phyloP scores from a whole-genome alignment of 179 eudicot species.

The Silene coronaria region DNA sequence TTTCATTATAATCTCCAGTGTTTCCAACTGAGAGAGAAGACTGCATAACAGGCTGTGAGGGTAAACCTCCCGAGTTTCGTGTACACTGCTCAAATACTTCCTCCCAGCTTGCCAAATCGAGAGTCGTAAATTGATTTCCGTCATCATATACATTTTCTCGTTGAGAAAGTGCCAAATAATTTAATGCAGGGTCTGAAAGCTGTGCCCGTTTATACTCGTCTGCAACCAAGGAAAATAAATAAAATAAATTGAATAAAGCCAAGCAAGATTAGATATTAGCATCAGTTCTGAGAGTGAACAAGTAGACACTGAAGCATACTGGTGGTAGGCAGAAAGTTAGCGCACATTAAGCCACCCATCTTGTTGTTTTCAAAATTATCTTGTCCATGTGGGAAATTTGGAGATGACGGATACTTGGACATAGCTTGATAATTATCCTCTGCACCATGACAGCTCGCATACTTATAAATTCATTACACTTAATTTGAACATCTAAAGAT shows the following conservation, averaged over 20 bases:
- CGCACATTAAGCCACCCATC: conserved; percentile 18
- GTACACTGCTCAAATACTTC: conserved; percentile 42
- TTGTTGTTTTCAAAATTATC: conserved; percentile 24
- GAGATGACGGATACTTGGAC: conserved; percentile 34
- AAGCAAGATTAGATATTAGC: conserved; percentile 2
- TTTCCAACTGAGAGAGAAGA: conserved; percentile 29
- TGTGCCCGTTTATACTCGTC: conserved; percentile 26
- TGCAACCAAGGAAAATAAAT: background rate
- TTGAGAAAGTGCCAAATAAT: conserved; percentile 26
- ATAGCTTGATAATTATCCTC: conserved; percentile 40
- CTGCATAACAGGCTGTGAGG: conserved; percentile 22
- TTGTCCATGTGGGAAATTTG: conserved; percentile 20
- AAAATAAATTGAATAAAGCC: background rate
- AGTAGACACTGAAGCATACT: conserved; percentile 11
- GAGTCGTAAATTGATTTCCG: conserved; percentile 28
- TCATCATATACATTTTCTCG: conserved; percentile 21
- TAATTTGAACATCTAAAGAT: background rate
- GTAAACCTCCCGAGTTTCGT: conserved; percentile 23
- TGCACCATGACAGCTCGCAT: conserved; percentile 23
- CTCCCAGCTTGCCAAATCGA: conserved; percentile 44
- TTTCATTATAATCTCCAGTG: conserved; percentile 26
- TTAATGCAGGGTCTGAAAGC: conserved; percentile 25
- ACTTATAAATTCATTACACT: background rate
- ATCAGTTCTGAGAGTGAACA: background rate
- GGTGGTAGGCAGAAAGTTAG: conserved; percentile 20